Evolutionary conservation across 2,329 filamentous ascomycete genomes (phyloP), one percentile per base, ranked within the genome.

Genomic region (Beauveria brongniartii): DNA sequence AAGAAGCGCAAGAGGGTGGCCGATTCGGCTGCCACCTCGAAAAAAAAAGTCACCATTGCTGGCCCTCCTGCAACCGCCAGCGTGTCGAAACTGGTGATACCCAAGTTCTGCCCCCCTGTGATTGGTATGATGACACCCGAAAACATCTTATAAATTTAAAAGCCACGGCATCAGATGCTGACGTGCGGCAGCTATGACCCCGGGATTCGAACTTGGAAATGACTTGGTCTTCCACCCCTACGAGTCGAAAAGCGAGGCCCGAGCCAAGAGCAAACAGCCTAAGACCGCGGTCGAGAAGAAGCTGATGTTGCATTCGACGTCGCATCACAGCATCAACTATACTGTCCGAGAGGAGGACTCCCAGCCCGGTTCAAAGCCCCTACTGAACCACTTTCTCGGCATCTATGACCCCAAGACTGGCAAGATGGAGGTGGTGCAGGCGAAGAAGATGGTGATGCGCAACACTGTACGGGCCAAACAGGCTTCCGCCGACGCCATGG

Each of bases 341-440:
- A 85, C 78, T 6, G 84, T 77, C 30, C 78, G 80, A 61, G 82
- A 86, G 68, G 75, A 75, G 47, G 69, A 69, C 2, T 34, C 66
- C 2, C 64, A 68, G 14, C 61, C 63, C 26, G 72, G 69, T 3
- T 63, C 67, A 5, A 70, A 71, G 41, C 70, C 71, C 37, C 64
- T 81, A 4, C 64, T 86, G 51, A 86, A 84, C 59, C 84, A 89
- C 70, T 89, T 85, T 68, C 72, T 89, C 30, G 86, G 84, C 18
- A 74, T 89, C 5, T 87, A 82, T 63, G 85, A 89, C 65, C 82
- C 84, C 0, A 73, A 77, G 40, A 85, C 82, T 0, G 82, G 82
- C 22, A 76, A 82, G 65, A 70, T 89, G 48, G 77, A 87, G 65
- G 77, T 89, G 40, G 76, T 88, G 20, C 80, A 86, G 68, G 83